Evolutionary conservation across 2,329 filamentous ascomycete genomes (phyloP).

Genomic region (Iodosphaeria phyllophila): DNA sequence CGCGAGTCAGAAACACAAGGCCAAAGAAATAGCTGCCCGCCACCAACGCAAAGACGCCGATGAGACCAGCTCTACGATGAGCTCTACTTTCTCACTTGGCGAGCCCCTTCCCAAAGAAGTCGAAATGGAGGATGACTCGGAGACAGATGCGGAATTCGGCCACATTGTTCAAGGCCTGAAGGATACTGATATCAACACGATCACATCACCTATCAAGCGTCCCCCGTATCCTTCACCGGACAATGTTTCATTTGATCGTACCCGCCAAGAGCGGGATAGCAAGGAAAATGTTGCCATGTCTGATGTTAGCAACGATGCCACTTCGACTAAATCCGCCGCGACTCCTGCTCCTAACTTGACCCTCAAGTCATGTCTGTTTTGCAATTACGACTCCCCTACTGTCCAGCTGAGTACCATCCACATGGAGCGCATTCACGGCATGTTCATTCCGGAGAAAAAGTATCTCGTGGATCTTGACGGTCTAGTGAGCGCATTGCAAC

Average conservation of each 20-base stretch:
- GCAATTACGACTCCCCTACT: constrained; percentile 66
- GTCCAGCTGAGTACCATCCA: constrained; percentile 63
- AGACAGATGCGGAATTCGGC: constrained; percentile 57
- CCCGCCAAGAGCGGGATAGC: constrained; percentile 23
- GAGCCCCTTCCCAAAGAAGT: constrained; percentile 42
- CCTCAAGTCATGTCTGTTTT: constrained; percentile 61
- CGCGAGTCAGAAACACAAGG: constrained; percentile 75
- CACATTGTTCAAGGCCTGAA: constrained; percentile 64
- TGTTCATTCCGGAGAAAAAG: constrained; percentile 83
- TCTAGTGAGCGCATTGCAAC: constrained; percentile 57
- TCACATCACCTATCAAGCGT: constrained; percentile 30
- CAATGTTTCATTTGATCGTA: no score
- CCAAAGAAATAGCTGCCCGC: constrained; percentile 37
- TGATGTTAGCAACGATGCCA: constrained; percentile 16
- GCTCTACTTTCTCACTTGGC: constrained; percentile 79
- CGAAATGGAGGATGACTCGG: constrained; percentile 38
- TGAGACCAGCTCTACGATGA: constrained; percentile 66
- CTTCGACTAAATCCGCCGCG: constrained; percentile 22
- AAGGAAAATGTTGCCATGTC: no score
- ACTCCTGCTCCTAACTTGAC: constrained; percentile 22
- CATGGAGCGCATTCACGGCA: constrained; percentile 84
- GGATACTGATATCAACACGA: constrained; percentile 28
- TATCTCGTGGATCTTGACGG: constrained; percentile 74
- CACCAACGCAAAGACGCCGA: constrained; percentile 27
- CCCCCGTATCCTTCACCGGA: constrained; percentile 31